Evolutionary conservation across 805 yeast species (phyloP), one percentile per base, ranked within the genome.

Genomic region (Candida boleticola): DNA sequence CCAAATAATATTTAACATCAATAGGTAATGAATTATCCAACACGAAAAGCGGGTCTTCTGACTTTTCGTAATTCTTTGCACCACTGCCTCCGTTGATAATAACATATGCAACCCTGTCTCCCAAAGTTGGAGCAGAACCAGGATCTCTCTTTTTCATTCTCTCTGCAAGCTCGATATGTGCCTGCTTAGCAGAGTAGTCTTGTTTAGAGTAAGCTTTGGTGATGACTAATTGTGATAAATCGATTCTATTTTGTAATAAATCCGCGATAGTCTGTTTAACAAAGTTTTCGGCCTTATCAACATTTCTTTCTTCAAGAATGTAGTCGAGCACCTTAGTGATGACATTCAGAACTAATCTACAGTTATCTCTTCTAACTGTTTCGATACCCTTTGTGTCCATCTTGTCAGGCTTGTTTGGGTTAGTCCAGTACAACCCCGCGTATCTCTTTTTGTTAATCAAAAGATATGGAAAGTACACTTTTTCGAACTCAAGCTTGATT

Each of bases 341-440:
- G 16, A 95, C 99, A 55, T 87, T 85, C 52, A 90, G 96, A 3
- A 95, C 99, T 51, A 93, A 69, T 32, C 96, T 79, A 64, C 99
- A 93, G 50, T 95, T 95, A 59, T 93, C 99, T 73, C 99, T 82
- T 63, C 99, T 82, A 33, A 93, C 99, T 0, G 99, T 93, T 57
- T 95, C 99, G 47, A 93, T 85, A 62, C 99, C 99, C 58, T 93
- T 93, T 26, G 97, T 92, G 61, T 93, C 99, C 89, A 93, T 84
- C 65, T 93, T 93, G 63, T 95, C 99, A 55, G 79, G 88, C 49
- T 87, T 88, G n/a, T 87, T 80, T 0, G 97, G 84, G 36, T 79
- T 77, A 0, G 99, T 93, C 99, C 99, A 93, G 58, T 83, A 92
- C 34, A 93, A 71, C 0, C 99, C 99, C 1, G 99, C 99, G 58